Evolutionary conservation across 345 rosid species (phyloP), one percentile per base, ranked within the genome.

Genomic region (Tarenaya hassleriana): DNA sequence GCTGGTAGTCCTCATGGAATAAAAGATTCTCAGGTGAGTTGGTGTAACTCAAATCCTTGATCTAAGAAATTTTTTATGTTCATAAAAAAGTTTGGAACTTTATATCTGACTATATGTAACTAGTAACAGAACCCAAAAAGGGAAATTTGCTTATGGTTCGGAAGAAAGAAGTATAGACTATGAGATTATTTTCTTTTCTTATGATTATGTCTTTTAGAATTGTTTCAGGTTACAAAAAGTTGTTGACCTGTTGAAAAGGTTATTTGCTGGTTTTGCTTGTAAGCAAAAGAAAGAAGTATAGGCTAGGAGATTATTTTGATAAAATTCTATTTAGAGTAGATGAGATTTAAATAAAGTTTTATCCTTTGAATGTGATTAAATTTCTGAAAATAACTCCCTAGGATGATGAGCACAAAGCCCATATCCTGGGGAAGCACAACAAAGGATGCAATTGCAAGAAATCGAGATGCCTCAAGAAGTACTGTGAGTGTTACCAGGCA

Each of bases 401-500:
- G 83, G 86, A 82, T 50, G 81, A 77, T 63, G 55, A 45, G 16
- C 68, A 43, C 47, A 81, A 73, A 50, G 63, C 60, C 52, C 67
- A 68, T 50, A 61, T 75, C 41, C 52, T 75, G 18, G 94, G 75
- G 38, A 90, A 84, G 75, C 95, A 90, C 68, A 76, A 76, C 39
- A 90, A 78, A 82, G 97, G 95, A 39, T 90, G 97, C 54, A 75
- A 84, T 56, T 84, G 95, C 74, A 86, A 75, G 80, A 90, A 80
- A 68, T 81, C 95, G 11, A 84, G 94, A 33, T 90, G 91, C 71
- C 91, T 90, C 31, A 90, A 86, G 77, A 83, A 81, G 76, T 90
- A 90, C 52, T 86, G 97, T 34, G 97, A 84, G 64, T 86, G 97
- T 74, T 90, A 75, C 71, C 90, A 90, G 62, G 95, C 88, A 10